Evolutionary conservation across 306 rosid species (phyloP).

Genomic region (apple (Malus domestica)): DNA sequence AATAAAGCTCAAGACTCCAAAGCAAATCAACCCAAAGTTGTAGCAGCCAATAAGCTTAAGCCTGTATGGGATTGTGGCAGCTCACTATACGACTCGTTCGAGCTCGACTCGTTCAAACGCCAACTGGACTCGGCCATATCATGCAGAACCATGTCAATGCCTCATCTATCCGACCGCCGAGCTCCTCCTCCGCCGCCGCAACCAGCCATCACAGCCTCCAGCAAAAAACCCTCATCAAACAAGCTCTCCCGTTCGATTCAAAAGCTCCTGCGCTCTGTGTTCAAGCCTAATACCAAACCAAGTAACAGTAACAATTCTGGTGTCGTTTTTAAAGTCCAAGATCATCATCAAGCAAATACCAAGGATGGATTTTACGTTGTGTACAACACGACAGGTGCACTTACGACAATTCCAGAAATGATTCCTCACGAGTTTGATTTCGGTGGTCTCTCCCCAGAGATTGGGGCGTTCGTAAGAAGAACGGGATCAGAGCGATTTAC

Average conservation of each 20-base stretch:
- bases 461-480: slow-evolving; percentile 41
- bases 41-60: neutral
- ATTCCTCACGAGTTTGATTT: slow-evolving; percentile 47
- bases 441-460: slow-evolving; percentile 45
- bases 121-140: slow-evolving; percentile 72
- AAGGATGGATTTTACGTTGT: slow-evolving; percentile 49
- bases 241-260: slow-evolving; percentile 61
- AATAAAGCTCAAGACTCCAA: neutral
- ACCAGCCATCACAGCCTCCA: neutral
- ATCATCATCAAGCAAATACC: slow-evolving; percentile 9
- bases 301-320: neutral
- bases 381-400: slow-evolving; percentile 57
- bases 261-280: slow-evolving; percentile 60
- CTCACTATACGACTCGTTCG: slow-evolving; percentile 84
- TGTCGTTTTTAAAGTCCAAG: slow-evolving; percentile 19
- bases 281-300: slow-evolving; percentile 25
- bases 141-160: slow-evolving; percentile 62
- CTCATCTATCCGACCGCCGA: slow-evolving; percentile 41
- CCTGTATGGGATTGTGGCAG: slow-evolving; percentile 86
- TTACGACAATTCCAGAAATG: slow-evolving; percentile 61
- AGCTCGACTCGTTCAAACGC: slow-evolving; percentile 69
- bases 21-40: neutral
- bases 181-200: slow-evolving; percentile 1
- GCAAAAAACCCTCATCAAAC: slow-evolving; percentile 28
- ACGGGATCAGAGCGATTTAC: slow-evolving; percentile 51